phyloP scores from a whole-genome alignment of 768 basidiomycete species.

The Coprinellus micaceus region DNA sequence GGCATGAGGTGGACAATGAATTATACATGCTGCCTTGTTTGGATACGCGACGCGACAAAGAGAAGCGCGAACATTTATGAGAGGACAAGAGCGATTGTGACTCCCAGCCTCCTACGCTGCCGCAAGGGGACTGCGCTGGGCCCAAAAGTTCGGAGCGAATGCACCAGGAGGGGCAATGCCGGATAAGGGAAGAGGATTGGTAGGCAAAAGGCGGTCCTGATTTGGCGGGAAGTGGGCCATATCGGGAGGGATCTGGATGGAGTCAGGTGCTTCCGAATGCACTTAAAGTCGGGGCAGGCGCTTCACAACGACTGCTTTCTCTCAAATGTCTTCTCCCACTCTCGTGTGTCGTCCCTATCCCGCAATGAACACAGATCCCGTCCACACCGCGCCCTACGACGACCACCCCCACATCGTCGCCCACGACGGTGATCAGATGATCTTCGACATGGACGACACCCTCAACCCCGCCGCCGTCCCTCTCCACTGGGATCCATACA shows the following conservation, averaged over 20 bases:
- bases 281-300: slow-evolving; percentile 16
- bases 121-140: slow-evolving; percentile 15
- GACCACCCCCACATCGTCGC: slow-evolving; percentile 28
- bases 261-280: slow-evolving; percentile 31
- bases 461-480: slow-evolving; percentile 23
- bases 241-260: slow-evolving; percentile 7
- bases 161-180: slow-evolving; percentile 8
- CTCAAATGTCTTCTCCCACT: slow-evolving; percentile 41
- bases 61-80: slow-evolving; percentile 1
- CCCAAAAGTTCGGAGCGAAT: slow-evolving; percentile 14
- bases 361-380: slow-evolving; percentile 22
- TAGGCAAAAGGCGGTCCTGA: neutral
- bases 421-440: slow-evolving; percentile 47
- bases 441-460: slow-evolving; percentile 55
- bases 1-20: slow-evolving; percentile 4
- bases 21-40: neutral
- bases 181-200: neutral
- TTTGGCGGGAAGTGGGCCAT: slow-evolving; percentile 4
- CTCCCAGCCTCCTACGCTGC: slow-evolving; percentile 5
- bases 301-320: slow-evolving; percentile 12
- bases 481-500: slow-evolving; percentile 35
- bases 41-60: neutral
- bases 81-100: neutral
- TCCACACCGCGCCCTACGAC: slow-evolving; percentile 23
- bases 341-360: slow-evolving; percentile 33